Evolutionary conservation across 306 rosid genomes (phyloP).

Genomic region (Cucumis cinereus): DNA sequence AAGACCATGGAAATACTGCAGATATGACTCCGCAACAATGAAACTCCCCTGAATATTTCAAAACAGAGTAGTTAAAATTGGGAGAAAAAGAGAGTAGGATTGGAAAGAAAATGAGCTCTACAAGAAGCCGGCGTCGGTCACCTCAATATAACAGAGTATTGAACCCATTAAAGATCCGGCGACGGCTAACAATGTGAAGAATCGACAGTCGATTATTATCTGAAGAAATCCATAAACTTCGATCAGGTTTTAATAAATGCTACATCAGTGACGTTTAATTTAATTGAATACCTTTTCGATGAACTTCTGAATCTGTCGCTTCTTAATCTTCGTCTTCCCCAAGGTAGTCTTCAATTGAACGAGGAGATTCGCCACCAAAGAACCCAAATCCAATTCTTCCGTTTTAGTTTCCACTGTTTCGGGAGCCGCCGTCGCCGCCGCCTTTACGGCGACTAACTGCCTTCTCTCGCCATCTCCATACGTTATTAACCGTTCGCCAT

Average conservation of each 20-base stretch:
- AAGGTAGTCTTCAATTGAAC: constrained; percentile 10
- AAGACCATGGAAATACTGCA: constrained; percentile 28
- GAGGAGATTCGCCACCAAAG: constrained; percentile 4
- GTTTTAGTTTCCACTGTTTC: not conserved
- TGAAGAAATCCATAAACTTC: not conserved
- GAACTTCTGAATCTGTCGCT: constrained; percentile 25
- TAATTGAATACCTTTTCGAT: constrained; percentile 25
- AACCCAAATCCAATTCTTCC: constrained; percentile 12
- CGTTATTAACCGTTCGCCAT: not conserved
- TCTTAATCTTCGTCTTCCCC: not conserved
- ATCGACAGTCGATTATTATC: constrained; percentile 40
- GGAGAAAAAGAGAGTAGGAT: not conserved
- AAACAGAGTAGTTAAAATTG: not conserved
- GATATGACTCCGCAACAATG: constrained; percentile 23
- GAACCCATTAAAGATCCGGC: constrained; percentile 41
- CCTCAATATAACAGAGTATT: constrained; percentile 37
- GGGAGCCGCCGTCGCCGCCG: not conserved
- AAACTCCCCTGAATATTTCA: constrained; percentile 32
- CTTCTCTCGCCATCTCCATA: not conserved
- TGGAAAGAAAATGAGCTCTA: not conserved
- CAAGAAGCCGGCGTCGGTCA: not conserved
- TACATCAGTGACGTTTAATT: not conserved
- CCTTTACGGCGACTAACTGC: constrained; percentile 6
- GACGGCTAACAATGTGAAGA: constrained; percentile 35
- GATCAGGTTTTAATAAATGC: not conserved